phyloP scores from a whole-genome alignment of 129 eudicot genomes.

The Pulicaria dysenterica region DNA sequence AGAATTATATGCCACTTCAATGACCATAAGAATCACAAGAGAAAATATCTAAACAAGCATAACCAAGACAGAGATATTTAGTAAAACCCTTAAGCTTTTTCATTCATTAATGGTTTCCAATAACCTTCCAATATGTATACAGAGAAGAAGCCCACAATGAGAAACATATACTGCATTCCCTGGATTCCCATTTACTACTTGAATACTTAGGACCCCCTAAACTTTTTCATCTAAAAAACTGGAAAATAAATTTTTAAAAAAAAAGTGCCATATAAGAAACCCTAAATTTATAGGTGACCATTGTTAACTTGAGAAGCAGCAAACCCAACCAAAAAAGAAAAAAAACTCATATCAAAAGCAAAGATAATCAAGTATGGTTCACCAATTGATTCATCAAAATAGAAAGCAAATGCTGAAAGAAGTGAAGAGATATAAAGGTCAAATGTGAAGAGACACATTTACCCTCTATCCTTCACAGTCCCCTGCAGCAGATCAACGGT shows the following conservation, averaged over 20 bases:
- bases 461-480: conserved; percentile 14
- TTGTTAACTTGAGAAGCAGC: not conserved
- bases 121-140: conserved; percentile 25
- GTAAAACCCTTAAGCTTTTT: not conserved
- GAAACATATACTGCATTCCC: conserved; percentile 3
- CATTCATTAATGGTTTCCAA: conserved; percentile 26
- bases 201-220: conserved; percentile 13
- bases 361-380: conserved; percentile 36
- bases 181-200: not conserved
- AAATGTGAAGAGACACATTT: conserved; percentile 36
- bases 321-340: conserved; percentile 9
- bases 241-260: too few relatives aligned
- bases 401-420: conserved; percentile 13
- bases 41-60: not conserved
- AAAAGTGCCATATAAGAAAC: conserved; percentile 4
- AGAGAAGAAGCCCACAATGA: conserved; percentile 1
- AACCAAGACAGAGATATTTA: not conserved
- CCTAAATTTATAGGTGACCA: conserved; percentile 29
- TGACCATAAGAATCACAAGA: not conserved
- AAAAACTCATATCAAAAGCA: conserved; percentile 21
- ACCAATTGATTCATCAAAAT: conserved; percentile 34
- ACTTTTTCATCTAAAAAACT: not conserved
- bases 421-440: not conserved
- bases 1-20: conserved; percentile 16
- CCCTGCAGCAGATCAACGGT: conserved; percentile 35